A percentile compares a stretch with the other conserved stretches of the same genome.
Conservation (phyloP, 2,329 filamentous ascomycete genomes). For the Colletotrichum costaricense region DNA sequence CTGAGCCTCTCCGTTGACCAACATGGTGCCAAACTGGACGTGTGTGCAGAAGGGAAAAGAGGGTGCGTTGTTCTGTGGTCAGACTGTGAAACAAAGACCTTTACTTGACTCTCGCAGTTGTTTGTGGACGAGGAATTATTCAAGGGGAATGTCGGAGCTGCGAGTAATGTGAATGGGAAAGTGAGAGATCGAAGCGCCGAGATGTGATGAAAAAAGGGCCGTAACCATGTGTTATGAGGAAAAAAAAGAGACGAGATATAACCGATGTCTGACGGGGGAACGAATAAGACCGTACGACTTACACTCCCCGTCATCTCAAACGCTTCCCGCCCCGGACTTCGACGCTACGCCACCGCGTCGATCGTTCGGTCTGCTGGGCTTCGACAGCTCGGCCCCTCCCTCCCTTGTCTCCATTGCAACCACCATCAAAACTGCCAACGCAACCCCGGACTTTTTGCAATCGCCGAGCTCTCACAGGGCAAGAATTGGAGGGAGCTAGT, state of each 20-base stretch:
- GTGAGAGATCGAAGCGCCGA: not conserved
- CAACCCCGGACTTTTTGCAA: not conserved
- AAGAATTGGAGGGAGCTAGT: not conserved
- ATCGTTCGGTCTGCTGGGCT: not conserved
- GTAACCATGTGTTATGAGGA: not conserved
- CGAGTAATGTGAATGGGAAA: not conserved
- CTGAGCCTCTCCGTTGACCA: constrained; percentile 17
- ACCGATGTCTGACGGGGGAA: not conserved
- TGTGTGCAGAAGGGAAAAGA: not conserved
- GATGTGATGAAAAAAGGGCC: not conserved
- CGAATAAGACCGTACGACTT: not conserved
- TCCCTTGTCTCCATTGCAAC: not conserved
- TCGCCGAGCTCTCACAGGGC: not conserved
- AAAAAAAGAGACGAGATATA: not conserved
- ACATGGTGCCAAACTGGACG: not conserved
- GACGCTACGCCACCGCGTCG: constrained; percentile 1
- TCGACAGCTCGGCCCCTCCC: constrained; percentile 27
- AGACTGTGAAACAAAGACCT: constrained; percentile 7
- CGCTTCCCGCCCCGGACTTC: constrained; percentile 11
- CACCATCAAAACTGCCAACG: not conserved
- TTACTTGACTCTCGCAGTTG: not conserved
- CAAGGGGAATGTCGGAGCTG: not conserved
- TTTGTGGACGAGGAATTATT: not conserved
- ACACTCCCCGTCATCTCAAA: constrained; percentile 27
- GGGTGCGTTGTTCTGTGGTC: not conserved